Percentiles rank a stretch among this genome's conserved stretches.
Conservation (phyloP, 495 filamentous ascomycete species). For the Penicillium odoratum region DNA sequence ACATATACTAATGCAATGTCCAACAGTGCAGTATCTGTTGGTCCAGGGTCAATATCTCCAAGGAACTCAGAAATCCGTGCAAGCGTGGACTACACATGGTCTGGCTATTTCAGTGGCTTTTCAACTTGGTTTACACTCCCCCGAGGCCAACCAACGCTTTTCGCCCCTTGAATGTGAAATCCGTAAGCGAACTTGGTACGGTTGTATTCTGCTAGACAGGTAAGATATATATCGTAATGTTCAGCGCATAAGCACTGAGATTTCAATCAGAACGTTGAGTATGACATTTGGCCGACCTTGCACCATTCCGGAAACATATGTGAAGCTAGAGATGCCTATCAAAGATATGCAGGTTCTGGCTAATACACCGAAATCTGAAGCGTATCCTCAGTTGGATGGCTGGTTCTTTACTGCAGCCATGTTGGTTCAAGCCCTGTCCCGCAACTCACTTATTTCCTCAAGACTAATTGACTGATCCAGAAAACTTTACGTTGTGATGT, state of each 20-base stretch:
- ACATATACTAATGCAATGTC: not conserved
- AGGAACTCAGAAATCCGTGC: conserved; percentile 43
- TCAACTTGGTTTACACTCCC: conserved; percentile 29
- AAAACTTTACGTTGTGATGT: conserved; percentile 13
- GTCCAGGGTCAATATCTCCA: conserved; percentile 44
- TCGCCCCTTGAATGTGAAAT: conserved; percentile 9
- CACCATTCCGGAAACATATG: conserved; percentile 8
- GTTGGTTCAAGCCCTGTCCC: not conserved
- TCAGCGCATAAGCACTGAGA: not conserved
- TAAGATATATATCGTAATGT: not conserved
- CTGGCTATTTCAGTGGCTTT: conserved; percentile 39
- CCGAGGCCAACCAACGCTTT: conserved; percentile 2
- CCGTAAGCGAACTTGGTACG: conserved; percentile 4
- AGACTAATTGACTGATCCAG: not conserved
- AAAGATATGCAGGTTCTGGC: conserved; percentile 6
- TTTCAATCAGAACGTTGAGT: conserved; percentile 4
- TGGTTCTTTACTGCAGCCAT: conserved; percentile 9
- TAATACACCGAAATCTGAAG: not conserved
- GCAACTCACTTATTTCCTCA: not conserved
- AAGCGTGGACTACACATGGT: conserved; percentile 44
- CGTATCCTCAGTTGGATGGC: conserved; percentile 1
- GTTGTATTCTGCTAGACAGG: conserved; percentile 7
- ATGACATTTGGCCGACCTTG: conserved; percentile 7
- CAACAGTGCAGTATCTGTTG: conserved; percentile 35
- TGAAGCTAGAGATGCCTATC: conserved; percentile 5